Evolutionary conservation across 108 stramenopile genomes (phyloP), one percentile per base, ranked within the genome.

Genomic region (Ochromonas danica): DNA sequence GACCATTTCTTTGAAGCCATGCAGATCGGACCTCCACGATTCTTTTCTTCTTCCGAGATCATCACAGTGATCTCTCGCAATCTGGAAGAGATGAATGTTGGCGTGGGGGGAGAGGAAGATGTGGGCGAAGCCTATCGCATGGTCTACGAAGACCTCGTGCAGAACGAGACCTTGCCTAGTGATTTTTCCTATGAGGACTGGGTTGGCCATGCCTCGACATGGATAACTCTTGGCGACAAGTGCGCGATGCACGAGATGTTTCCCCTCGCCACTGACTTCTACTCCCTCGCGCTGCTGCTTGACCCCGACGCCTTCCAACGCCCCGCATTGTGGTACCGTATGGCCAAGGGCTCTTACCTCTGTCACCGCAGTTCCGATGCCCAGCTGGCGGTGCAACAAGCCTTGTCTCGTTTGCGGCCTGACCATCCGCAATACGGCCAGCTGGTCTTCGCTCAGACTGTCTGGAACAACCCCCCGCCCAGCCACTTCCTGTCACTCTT

Each of bases 181-280:
- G 63, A 28, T 6, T 36, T 67, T 28, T 3, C 3, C 17, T 75
- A 36, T 36, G 72, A 75, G 10, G 72, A 45, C 40, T 75, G 72
- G 72, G 31, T 75, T 10, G 6, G 14, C 17, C 14, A 60, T 41
- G 14, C 51, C 10, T 10, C 3, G 27, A 75, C 72, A 41, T 75
- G 72, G 72, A 27, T 45, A 33, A 10, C 43, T 6, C 43, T 75
- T 31, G 72, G 31, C 14, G 72, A 75, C 40, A 75, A 75, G 31
- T 75, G 72, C 40, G 72, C 51, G 14, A 36, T 36, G 40, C 72
- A 75, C 31, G 40, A 60, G 51, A n/a, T 75, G 40, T 75, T 57
- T 36, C 38, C 72, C 3, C 40, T 75, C 3, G 72, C 72, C 17
- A 60, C 72, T 10, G 72, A 75, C 31, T 36, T 75, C 72, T 75